phyloP scores from a whole-genome alignment of 495 filamentous ascomycete species.

The Hypoxylon intermedium region DNA sequence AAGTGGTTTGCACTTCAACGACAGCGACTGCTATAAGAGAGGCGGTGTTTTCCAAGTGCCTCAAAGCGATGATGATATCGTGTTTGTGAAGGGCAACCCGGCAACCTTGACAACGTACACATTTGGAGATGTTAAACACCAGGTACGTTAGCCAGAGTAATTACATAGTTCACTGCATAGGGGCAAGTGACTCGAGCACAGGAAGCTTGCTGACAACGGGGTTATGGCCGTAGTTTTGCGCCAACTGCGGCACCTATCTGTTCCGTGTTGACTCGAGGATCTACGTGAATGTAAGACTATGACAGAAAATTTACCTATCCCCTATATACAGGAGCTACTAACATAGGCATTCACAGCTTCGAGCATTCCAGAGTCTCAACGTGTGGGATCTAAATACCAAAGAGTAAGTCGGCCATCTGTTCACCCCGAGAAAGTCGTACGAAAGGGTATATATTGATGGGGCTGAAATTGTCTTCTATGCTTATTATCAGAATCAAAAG shows the following conservation, averaged over 20 bases:
- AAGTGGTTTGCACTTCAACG: slow-evolving; percentile 24
- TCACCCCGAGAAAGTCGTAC: neutral
- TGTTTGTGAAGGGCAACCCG: slow-evolving; percentile 31
- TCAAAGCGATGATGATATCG: slow-evolving; percentile 21
- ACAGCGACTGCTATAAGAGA: slow-evolving; percentile 39
- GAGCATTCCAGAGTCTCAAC: slow-evolving; percentile 41
- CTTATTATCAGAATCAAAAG: slow-evolving; percentile 24
- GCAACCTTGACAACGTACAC: slow-evolving; percentile 23
- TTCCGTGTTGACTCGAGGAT: slow-evolving; percentile 14
- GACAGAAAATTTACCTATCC: neutral
- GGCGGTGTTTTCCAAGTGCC: slow-evolving; percentile 24
- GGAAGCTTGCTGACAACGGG: neutral
- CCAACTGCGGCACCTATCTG: slow-evolving; percentile 28
- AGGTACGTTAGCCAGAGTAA: slow-evolving; percentile 17
- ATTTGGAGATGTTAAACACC: slow-evolving; percentile 23
- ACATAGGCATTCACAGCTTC: slow-evolving; percentile 24
- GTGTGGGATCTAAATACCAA: slow-evolving; percentile 31
- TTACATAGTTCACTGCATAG: neutral
- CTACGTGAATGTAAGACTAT: slow-evolving; percentile 29
- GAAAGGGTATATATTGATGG: neutral
- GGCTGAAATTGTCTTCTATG: neutral
- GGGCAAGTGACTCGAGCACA: neutral
- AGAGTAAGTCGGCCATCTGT: slow-evolving; percentile 4
- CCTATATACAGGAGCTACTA: neutral
- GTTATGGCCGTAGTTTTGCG: slow-evolving; percentile 28